These are phyloP conservation scores for Pseudovirgaria hyperparasitica DNA, from an alignment of 2,329 filamentous ascomycete genomes.

Conservation along the genomic window DNA sequence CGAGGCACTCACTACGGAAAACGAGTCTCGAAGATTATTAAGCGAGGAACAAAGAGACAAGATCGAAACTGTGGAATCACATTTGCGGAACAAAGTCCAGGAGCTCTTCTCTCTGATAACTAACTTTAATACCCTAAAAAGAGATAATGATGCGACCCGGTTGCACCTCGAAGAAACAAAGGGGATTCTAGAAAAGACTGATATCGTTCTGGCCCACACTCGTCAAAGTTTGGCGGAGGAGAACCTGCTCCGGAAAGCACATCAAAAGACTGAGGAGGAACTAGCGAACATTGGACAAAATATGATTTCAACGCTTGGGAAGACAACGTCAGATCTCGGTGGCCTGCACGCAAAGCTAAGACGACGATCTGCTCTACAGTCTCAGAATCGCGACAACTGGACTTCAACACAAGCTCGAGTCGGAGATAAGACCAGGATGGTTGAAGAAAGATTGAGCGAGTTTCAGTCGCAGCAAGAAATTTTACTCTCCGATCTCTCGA, in stretches of 20 bases:
- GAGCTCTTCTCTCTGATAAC: slow-evolving; percentile 79
- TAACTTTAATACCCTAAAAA: slow-evolving; percentile 77
- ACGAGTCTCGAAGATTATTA: slow-evolving; percentile 81
- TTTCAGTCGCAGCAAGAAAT: slow-evolving; percentile 62
- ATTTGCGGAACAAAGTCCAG: slow-evolving; percentile 84
- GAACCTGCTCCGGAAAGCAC: slow-evolving; percentile 64
- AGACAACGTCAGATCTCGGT: slow-evolving; percentile 67
- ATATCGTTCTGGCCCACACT: slow-evolving; percentile 68
- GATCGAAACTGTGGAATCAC: slow-evolving; percentile 83
- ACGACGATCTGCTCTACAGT: slow-evolving; percentile 73
- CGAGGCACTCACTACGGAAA: slow-evolving; percentile 83
- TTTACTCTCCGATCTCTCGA: slow-evolving; percentile 54
- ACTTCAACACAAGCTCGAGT: slow-evolving; percentile 63
- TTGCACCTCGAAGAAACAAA: slow-evolving; percentile 65
- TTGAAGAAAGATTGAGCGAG: slow-evolving; percentile 61
- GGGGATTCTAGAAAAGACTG: slow-evolving; percentile 73
- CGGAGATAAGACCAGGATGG: slow-evolving; percentile 58
- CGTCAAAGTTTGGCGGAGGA: slow-evolving; percentile 69
- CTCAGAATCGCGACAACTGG: slow-evolving; percentile 69
- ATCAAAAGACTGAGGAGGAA: slow-evolving; percentile 71
- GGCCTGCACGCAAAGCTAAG: slow-evolving; percentile 77
- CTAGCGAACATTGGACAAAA: slow-evolving; percentile 61
- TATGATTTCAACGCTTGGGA: slow-evolving; percentile 64
- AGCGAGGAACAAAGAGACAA: slow-evolving; percentile 86
- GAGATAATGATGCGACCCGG: slow-evolving; percentile 72